Base-by-base conservation (phyloP, 768 basidiomycete species). In the Strobilomyces dryophilus region DNA sequence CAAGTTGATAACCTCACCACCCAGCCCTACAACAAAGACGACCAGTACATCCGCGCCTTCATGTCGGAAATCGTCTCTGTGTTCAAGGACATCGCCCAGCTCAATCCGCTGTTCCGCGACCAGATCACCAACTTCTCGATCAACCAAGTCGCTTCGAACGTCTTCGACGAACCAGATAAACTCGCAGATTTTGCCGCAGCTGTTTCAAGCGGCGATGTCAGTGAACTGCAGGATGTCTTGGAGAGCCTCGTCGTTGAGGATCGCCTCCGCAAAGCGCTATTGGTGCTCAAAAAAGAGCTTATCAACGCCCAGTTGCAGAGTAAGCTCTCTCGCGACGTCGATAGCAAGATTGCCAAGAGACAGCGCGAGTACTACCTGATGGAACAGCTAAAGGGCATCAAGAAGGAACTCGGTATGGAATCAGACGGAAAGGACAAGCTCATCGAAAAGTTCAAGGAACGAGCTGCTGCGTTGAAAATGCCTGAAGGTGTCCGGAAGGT, bases 171-270 rank as follows among this genome's bases (percentile, higher is more conserved):
- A 64, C 95, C 95, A 0, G 94, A 97, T 69, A 94, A 94, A 66
- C 83, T 98, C 24, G 95, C 95, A 0, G 97, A 99, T 66, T 95
- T 98, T 59, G 93, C 95, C 0, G 97, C 97, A 0, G 95, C 95
- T 0, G 94, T 98, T 0, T 93, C 89, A 0, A 87, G 88, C 0
- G 95, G 94, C n/a, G 92, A 95, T 50, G 89, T 94, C 9, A 72
- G 80, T 50, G 97, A 98, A 63, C 77, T 98, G 20, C 97, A 98
- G 69, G 92, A 91, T 57, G 94, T 98, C 1, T 76, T 98, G 34
- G 95, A 98, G 71, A 84, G 84, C 56, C 77, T 92, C 21, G 79
- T 80, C 3, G 86, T 98, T 18, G 90, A 92, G 49, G 94, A 95
- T 57, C 79, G 97, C 17, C 76, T 98, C 11, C 87, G 89, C 57